Base-by-base conservation (phyloP, 768 basidiomycete species). In the Dentipellis fragilis region DNA sequence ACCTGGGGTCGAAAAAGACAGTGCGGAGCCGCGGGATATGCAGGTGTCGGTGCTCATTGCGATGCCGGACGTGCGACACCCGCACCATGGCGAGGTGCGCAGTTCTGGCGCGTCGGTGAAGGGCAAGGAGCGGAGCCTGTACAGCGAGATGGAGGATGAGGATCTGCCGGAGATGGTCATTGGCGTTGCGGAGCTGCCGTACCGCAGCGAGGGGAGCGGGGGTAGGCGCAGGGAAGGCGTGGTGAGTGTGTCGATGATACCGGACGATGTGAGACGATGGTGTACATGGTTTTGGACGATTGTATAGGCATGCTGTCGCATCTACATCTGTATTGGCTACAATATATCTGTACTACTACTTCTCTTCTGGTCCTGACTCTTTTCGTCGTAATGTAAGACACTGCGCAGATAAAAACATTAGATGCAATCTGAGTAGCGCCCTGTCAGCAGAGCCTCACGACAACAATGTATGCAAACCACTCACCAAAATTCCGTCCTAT, bases 1-100 rank as follows among this genome's bases (percentile, higher is more conserved):
- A 19, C 23, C 49, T 1, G 16, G n/a, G 36, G n/a, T 12, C 6
- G 12, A 23, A 38, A 17, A 40, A 19, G 39, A 40, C n/a, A 1
- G 8, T 21, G 40, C 52, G 21, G 1, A 11, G n/a, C 46, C 51
- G 4, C 46, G 54, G 12, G 58, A 10, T 4, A 19, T 81, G 19
- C 78, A 81, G 61, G 71, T 84, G 10, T 74, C 80, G 16, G 78
- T 83, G 2, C 68, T 84, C 56, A 72, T 84, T 47, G 73, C 76
- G 16, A 83, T 83, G 82, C 82, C 83, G 2, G 68, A 73, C 16
- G 69, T 67, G 16, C 66, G 61, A 16, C 64, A 60, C 29, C 56
- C 63, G 23, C 59, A 57, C 50, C 22, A 38, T 34, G 49, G 54
- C 37, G 35, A 54, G 35, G 22, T 40, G 17, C 34, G 10, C 16